Base-by-base conservation (phyloP, 768 basidiomycete genomes). In the Calocybe gangraenosa region DNA sequence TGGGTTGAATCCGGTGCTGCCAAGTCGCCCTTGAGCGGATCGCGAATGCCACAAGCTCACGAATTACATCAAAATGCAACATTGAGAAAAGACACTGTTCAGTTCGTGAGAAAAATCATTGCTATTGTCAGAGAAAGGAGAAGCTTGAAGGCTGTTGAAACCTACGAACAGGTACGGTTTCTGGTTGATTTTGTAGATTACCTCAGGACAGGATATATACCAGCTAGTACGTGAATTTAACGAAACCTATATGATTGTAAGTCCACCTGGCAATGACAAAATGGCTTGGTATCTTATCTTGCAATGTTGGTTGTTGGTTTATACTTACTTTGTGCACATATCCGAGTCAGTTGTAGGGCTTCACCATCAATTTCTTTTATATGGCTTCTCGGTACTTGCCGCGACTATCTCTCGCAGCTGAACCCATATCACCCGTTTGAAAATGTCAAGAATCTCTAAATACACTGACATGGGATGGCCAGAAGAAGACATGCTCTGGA, bases 121-220 rank as follows among this genome's bases (percentile, higher is more conserved):
- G 65, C 70, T 5, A 76, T 92, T 45, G 78, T 93, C 7, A 67
- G 94, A 39, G 67, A 76, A 50, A 68, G 92, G 50, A 69, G 94
- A 49, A 92, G 92, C 54, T 64, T 84, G 46, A 97, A 98, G 61
- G 92, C 93, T 1, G 79, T 98, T 32, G 95, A 98, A 62, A 95
- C 92, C 2, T 84, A 87, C 59, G 92, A 96, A 60, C 94, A 98
- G 64, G 95, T 95, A 13, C 68, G 73, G 52, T 92, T 93, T 57
- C 64, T 93, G 39, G 78, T 84, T 0, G 84, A 89, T 22, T 93
- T 79, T 61, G 79, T 90, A 3, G 78, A 83, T 31, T 81, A 75
- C 64, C 58, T 89, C n/a, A n/a, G n/a, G n/a, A n/a, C n/a, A n/a
- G n/a, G n/a, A n/a, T n/a, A n/a, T n/a, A n/a, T n/a, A n/a, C n/a